A percentile compares a stretch with the other conserved stretches of the same genome.
These are phyloP conservation scores for Saturnispora mendoncae DNA, from an alignment of 805 yeast genomes.

Conservation along the genomic window DNA sequence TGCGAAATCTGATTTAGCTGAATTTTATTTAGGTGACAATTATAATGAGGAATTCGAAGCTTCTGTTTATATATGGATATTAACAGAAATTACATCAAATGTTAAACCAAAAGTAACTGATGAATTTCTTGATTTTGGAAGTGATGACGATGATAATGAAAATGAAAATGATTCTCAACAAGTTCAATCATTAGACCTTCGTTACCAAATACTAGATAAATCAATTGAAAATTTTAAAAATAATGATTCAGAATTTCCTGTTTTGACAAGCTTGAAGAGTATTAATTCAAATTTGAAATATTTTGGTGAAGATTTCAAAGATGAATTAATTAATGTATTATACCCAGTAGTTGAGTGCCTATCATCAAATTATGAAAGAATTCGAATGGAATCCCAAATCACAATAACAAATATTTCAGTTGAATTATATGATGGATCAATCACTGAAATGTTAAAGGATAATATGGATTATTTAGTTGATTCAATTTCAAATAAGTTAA, in stretches of 20 bases:
- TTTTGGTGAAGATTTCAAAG: constrained; percentile 34
- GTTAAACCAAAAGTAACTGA: constrained; percentile 10
- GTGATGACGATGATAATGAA: constrained; percentile 16
- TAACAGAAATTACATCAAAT: constrained; percentile 16
- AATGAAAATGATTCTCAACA: constrained; percentile 5
- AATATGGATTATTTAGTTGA: constrained; percentile 81
- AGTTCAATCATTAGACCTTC: neutral
- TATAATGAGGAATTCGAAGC: constrained; percentile 12
- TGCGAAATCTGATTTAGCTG: neutral
- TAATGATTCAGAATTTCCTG: constrained; percentile 6
- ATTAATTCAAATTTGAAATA: constrained; percentile 29
- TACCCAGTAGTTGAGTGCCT: constrained; percentile 67
- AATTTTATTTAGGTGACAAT: neutral
- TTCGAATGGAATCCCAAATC: constrained; percentile 43
- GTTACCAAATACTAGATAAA: constrained; percentile 8
- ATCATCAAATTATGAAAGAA: constrained; percentile 42
- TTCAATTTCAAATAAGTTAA: constrained; percentile 58
- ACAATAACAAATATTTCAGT: constrained; percentile 45
- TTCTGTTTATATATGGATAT: constrained; percentile 32
- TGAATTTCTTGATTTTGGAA: constrained; percentile 22
- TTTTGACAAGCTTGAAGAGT: constrained; percentile 36
- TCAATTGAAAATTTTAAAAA: constrained; percentile 1
- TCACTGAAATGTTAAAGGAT: constrained; percentile 46
- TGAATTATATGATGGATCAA: constrained; percentile 45
- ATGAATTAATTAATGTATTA: constrained; percentile 59